Base-by-base conservation (phyloP, 768 basidiomycete genomes). In the Tremella mesenterica region DNA sequence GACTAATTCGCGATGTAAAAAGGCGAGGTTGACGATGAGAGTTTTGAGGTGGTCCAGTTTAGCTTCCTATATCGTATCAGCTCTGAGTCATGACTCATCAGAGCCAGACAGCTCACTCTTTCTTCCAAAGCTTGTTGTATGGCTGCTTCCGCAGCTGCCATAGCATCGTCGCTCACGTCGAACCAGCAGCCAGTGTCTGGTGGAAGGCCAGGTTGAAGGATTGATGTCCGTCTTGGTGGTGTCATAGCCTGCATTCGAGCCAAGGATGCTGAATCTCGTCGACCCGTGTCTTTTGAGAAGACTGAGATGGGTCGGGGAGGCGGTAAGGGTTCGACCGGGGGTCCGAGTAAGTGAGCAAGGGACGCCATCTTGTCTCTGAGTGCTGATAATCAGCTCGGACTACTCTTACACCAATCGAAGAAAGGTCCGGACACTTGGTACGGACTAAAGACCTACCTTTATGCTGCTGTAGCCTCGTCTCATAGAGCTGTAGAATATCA, bases 281-380 rank as follows among this genome's bases (percentile, higher is more conserved):
- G 38, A 16, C 38, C 38, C 6, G 38, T 41, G 14, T 41, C 38
- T 41, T 41, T 41, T 4, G 38, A n/a, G 38, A 41, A 41, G 38
- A 41, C 14, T 4, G 38, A 41, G 34, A 67, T 59, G 6, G 64
- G 59, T 14, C 60, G 54, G 2, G 70, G 48, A 65, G 60, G 68
- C 70, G 67, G 52, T 1, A 80, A 60, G 3, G 79, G 75, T 16
- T 85, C 85, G 28, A 83, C 78, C 2, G 78, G 53, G 30, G 89
- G 80, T 23, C 86, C 90, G 4, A 96, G 81, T 67, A 93, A 88
- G 25, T 81, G 79, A 60, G 88, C 81, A 14, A 92, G 74, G 81
- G 83, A 86, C 68, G 89, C 86, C 29, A 91, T 83, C 51, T 89
- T 85, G 10, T 82, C 73, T 57, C 90, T 81, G 28, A 80, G 77